phyloP scores from a whole-genome alignment of 2,329 filamentous ascomycete species.

The Uncinocarpus reesii region DNA sequence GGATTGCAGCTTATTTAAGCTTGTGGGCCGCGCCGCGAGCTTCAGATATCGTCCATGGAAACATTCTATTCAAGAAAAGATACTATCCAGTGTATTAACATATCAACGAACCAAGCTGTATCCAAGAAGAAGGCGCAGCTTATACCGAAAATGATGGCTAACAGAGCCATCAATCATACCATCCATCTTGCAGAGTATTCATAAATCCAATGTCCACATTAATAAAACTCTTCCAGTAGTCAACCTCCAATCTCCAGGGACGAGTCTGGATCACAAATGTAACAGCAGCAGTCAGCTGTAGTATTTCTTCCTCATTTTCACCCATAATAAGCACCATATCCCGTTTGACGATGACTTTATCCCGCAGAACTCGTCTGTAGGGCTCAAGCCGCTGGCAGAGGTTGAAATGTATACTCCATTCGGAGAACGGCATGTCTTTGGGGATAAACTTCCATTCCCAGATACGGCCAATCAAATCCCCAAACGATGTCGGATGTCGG shows the following conservation, averaged over 20 bases:
- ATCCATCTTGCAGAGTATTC: conserved; percentile 30
- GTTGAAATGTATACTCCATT: conserved; percentile 38
- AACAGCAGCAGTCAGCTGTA: conserved; percentile 31
- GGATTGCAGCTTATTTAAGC: no score
- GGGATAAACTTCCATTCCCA: conserved; percentile 43
- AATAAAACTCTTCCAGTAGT: conserved; percentile 44
- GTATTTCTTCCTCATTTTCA: conserved; percentile 33
- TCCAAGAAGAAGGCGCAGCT: no score
- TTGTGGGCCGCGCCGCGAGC: no score
- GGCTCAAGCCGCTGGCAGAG: conserved; percentile 26
- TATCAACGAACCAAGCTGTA: no score
- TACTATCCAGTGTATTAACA: no score
- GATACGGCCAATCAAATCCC: conserved; percentile 34
- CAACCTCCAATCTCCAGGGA: conserved; percentile 43
- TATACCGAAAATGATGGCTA: no score
- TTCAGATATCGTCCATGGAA: no score
- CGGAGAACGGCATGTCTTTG: conserved; percentile 38
- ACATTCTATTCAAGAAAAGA: no score
- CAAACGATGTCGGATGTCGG: conserved; percentile 30
- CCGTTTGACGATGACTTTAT: conserved; percentile 33
- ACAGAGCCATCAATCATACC: conserved; percentile 14
- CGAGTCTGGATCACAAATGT: conserved; percentile 41
- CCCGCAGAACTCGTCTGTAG: conserved; percentile 18
- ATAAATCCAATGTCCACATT: conserved; percentile 40
- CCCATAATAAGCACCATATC: conserved; percentile 43